Evolutionary conservation across 2,329 filamentous ascomycete species (phyloP), one percentile per base, ranked within the genome.

Genomic region (Aspergillus vadensis): DNA sequence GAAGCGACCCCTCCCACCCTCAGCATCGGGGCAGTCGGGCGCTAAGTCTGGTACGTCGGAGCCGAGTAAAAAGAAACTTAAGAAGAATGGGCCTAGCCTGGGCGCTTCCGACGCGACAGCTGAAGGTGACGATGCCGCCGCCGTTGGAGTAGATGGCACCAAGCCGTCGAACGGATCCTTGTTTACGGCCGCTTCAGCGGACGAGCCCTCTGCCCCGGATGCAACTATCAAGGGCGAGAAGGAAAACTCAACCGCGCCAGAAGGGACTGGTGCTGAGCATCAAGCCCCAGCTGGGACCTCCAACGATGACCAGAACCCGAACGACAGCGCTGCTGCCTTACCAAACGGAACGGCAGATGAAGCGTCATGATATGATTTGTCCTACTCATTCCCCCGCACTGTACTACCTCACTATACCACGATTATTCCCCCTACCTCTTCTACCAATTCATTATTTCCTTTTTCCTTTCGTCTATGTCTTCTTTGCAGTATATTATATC

Each of bases 341-440:
- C 66, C 77, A 30, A 81, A 91, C 85, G 87, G 88, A 82, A 76
- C 83, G 79, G 64, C 80, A 77, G 63, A 83, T 82, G 68, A 89
- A 81, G 75, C 83, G 38, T 67, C 63, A 62, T 67, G 63, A 68
- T 60, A 55, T 55, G 52, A 61, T 65, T 58, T 55, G 49, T 44
- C 44, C 36, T 44, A 15, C 47, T 36, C 53, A 41, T 19, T 48
- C 25, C 55, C 12, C 9, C 36, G 39, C 43, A 17, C n/a, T 38
- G 21, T 39, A 17, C 27, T 36, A n/a, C 41, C 30, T 47, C 27
- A 17, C 21, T 30, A 10, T 60, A 23, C 25, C 44, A 36, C 36
- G 32, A 53, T 36, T 36, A 2, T 25, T 23, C 32, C 48, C 44
- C 39, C 48, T 58, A 49, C 53, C 25, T 25, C 51, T 27, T 49